Evolutionary conservation across 2,329 filamentous ascomycete genomes (phyloP).

Genomic region (Pseudovirgaria hyperparasitica): DNA sequence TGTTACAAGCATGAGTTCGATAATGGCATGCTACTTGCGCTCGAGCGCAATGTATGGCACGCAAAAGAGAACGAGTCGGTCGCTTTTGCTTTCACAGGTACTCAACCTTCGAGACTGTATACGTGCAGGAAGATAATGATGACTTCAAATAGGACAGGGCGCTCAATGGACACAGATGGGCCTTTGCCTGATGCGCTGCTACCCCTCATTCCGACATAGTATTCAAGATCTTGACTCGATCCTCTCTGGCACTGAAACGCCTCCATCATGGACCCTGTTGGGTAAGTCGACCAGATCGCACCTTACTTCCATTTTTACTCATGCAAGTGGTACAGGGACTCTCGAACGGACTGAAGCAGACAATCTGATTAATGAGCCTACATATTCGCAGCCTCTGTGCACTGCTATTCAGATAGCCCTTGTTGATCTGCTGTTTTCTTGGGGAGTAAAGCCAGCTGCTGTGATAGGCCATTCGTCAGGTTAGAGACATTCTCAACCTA

Average conservation of each 20-base stretch:
- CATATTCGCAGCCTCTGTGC: conserved; percentile 4
- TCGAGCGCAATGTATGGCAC: not conserved
- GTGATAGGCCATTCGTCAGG: conserved; percentile 14
- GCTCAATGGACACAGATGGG: conserved; percentile 3
- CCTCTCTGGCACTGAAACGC: not conserved
- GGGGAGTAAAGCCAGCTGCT: conserved; percentile 4
- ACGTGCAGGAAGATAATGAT: no score
- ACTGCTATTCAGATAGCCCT: conserved; percentile 14
- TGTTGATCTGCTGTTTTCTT: conserved; percentile 9
- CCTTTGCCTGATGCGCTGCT: not conserved
- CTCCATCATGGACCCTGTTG: conserved; percentile 1
- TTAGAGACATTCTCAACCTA: no score
- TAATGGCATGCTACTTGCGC: not conserved
- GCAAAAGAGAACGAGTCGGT: no score
- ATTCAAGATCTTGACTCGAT: not conserved
- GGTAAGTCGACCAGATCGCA: not conserved
- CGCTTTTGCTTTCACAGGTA: conserved; percentile 1
- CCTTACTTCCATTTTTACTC: no score
- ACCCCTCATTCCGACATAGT: not conserved
- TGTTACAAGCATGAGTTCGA: conserved; percentile 2
- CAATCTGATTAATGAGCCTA: not conserved
- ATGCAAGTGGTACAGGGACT: not conserved
- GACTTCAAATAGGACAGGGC: conserved; percentile 1
- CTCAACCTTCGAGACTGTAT: not conserved
- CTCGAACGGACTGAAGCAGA: no score